Evolutionary conservation across 768 basidiomycete species (phyloP), one percentile per base, ranked within the genome.

Genomic region (Rossbeevera mucosa): DNA sequence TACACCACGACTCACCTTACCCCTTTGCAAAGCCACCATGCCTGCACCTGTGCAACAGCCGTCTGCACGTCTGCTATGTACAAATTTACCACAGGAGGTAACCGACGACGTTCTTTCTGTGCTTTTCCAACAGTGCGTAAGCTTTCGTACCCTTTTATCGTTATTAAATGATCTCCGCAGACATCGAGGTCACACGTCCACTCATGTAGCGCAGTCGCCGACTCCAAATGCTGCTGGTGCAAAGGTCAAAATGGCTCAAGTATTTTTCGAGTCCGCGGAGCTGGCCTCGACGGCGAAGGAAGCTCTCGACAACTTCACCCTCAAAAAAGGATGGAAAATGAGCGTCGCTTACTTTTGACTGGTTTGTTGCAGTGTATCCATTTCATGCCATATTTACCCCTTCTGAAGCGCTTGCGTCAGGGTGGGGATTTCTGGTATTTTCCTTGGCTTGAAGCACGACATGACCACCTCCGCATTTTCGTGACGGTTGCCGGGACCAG

Each of bases 1-100:
- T 30, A 21, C 26, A 28, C 45, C 29, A 13, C 31, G 13, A 48
- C 64, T 65, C 41, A 59, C 36, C 60, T 36, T 38, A 46, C 40
- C 22, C 3, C 62, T 56, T 59, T 47, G 60, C 55, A 51, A 61
- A 72, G 69, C 28, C 47, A 59, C 71, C 48, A 69, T 81, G 54
- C 81, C 81, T 30, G 72, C 73, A 43, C 71, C 75, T 43, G 73
- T 72, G 38, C 80, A 81, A 49, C 78, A 78, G 47, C 80, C 80
- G 49, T 81, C 83, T 28, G 71, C 80, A 43, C 77, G 83, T 42
- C 70, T 94, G 50, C 71, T 87, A 50, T 91, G 89, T 70, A 85
- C 88, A 50, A 94, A 94, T 69, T 75, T 97, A 20, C 94, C 94
- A 0, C 83, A 88, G 66, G 93, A 96, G 68, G 91, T 94, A 44